Conservation (phyloP, 2,329 filamentous ascomycete genomes). For the Sarocladium brachiariae region DNA sequence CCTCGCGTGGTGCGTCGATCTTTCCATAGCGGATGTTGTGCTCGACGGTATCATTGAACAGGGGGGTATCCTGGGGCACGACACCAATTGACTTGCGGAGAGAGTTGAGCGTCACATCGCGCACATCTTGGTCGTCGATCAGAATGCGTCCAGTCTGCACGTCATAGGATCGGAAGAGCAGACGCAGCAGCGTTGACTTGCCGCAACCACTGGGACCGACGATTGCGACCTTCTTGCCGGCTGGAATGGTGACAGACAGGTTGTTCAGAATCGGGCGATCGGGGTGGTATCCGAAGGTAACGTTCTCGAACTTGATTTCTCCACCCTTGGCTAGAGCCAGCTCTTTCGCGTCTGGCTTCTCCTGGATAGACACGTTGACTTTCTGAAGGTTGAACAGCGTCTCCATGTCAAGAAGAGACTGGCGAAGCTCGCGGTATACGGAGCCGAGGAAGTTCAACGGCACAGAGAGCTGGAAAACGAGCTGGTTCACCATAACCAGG, state of each 20-base stretch:
- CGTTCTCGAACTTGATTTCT: constrained; percentile 90
- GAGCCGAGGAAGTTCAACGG: constrained; percentile 97
- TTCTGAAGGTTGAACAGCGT: constrained; percentile 96
- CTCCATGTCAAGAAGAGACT: constrained; percentile 96
- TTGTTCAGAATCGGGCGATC: constrained; percentile 84
- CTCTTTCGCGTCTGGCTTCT: constrained; percentile 66
- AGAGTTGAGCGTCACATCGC: constrained; percentile 73
- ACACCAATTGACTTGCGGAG: constrained; percentile 83
- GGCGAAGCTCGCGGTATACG: constrained; percentile 90
- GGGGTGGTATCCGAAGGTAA: constrained; percentile 84
- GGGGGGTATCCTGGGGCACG: constrained; percentile 90
- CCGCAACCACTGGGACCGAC: constrained; percentile 94
- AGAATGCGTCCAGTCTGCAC: constrained; percentile 77
- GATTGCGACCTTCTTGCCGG: constrained; percentile 91
- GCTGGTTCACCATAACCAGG: constrained; percentile 96
- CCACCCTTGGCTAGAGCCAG: constrained; percentile 70
- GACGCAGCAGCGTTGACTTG: constrained; percentile 84
- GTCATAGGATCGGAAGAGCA: constrained; percentile 94
- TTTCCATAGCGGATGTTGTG: constrained; percentile 94
- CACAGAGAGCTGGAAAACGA: constrained; percentile 95
- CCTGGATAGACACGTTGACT: constrained; percentile 82
- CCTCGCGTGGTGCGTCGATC: constrained; percentile 65
- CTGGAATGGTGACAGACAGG: constrained; percentile 81
- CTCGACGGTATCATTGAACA: constrained; percentile 94
- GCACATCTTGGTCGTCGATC: constrained; percentile 89